Conservation (phyloP, 2,329 filamentous ascomycete species). For the Acrocalymma vagum region DNA sequence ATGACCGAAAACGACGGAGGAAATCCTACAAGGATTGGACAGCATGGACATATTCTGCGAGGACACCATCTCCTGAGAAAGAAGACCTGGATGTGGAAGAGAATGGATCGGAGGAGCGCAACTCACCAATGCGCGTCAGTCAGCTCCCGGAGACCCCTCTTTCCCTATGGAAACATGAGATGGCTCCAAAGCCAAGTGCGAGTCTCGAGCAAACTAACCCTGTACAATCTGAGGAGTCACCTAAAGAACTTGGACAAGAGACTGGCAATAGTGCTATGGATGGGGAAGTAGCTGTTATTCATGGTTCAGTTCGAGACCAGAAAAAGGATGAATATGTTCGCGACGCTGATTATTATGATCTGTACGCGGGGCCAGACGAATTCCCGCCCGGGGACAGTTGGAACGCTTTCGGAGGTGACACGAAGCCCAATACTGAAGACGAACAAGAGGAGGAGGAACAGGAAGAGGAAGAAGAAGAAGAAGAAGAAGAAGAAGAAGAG, state of each 20-base stretch:
- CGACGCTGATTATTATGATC: conserved; percentile 29
- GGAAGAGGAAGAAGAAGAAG: conserved; percentile 1
- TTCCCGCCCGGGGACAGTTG: conserved; percentile 68
- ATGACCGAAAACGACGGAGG: conserved; percentile 73
- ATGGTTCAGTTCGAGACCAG: not conserved
- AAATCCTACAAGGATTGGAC: conserved; percentile 73
- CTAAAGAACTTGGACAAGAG: no score
- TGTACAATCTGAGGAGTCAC: no score
- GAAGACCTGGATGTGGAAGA: conserved; percentile 40
- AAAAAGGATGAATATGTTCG: conserved; percentile 16
- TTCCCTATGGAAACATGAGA: conserved; percentile 25
- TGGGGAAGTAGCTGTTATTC: no score
- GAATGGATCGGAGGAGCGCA: conserved; percentile 18
- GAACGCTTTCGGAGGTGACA: conserved; percentile 44
- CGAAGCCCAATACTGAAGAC: conserved; percentile 36
- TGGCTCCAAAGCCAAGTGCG: no score
- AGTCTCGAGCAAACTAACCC: no score
- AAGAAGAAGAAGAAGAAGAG: conserved; percentile 1
- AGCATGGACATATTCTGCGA: conserved; percentile 78
- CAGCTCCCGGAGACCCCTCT: conserved; percentile 37
- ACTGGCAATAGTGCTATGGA: no score
- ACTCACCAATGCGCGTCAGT: conserved; percentile 31
- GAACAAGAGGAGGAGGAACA: conserved; percentile 21
- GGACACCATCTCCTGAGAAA: conserved; percentile 74
- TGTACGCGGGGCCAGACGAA: conserved; percentile 34